A percentile compares a stretch with the other conserved stretches of the same genome.
phyloP scores from a whole-genome alignment of 2,329 filamentous ascomycete species.

The Sporothrix variecibatus region DNA sequence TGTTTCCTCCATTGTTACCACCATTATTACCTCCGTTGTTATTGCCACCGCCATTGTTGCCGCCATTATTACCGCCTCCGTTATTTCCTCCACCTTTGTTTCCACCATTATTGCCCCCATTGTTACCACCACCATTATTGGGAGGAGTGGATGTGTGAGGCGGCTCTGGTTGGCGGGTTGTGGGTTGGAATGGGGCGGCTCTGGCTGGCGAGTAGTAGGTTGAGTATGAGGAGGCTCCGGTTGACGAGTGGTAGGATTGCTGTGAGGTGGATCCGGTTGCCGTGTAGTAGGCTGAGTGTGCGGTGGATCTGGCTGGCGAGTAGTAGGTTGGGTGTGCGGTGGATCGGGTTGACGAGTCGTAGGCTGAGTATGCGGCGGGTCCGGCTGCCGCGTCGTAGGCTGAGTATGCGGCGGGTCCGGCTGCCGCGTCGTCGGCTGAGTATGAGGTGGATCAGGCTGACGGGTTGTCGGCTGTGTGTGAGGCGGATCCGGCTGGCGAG shows the following conservation, averaged over 20 bases:
- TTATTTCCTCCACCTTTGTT: neutral
- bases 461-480: neutral
- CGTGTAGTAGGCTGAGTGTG: neutral
- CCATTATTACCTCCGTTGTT: neutral
- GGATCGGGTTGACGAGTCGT: neutral
- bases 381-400: too few species aligned
- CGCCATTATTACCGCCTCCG: neutral
- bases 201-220: neutral
- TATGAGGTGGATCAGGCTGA: neutral
- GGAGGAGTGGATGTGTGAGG: neutral
- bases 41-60: neutral
- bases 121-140: neutral
- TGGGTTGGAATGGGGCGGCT: neutral
- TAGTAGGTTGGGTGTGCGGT: neutral
- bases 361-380: neutral
- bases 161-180: neutral
- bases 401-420: too few species aligned
- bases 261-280: neutral
- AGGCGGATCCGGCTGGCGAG: neutral
- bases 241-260: neutral
- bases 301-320: neutral
- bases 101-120: neutral
- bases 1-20: neutral
- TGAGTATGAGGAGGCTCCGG: neutral
- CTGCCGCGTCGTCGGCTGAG: neutral